These are phyloP conservation scores for Alternaria gaisen DNA, from an alignment of 2,329 filamentous ascomycete species.

Conservation along the genomic window DNA sequence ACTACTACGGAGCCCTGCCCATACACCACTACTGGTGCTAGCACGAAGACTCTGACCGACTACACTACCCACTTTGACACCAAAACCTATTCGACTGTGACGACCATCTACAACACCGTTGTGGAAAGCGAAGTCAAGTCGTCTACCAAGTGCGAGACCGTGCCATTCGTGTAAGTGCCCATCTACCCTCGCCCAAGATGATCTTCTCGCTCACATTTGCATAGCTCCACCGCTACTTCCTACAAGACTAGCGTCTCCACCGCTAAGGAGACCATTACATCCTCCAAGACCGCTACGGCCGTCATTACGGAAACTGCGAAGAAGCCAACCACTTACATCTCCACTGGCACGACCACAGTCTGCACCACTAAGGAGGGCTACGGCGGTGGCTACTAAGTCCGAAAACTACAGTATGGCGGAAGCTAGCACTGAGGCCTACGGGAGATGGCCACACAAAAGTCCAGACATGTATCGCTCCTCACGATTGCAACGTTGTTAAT, in stretches of 20 bases:
- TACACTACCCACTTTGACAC: constrained; percentile 17
- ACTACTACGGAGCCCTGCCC: constrained; percentile 23
- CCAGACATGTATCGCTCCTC: background rate
- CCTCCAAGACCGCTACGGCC: constrained; percentile 16
- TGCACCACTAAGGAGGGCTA: constrained; percentile 30
- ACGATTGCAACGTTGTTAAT: background rate
- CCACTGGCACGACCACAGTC: constrained; percentile 27
- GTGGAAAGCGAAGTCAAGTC: constrained; percentile 22
- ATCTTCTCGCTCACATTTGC: constrained; percentile 8
- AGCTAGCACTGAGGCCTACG: background rate
- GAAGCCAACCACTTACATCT: constrained; percentile 26
- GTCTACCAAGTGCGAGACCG: constrained; percentile 20
- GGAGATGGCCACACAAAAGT: background rate
- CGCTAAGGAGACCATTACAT: constrained; percentile 21
- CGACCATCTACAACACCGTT: constrained; percentile 24
- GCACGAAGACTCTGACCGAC: constrained; percentile 17
- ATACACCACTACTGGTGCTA: constrained; percentile 19
- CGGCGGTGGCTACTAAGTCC: constrained; percentile 6
- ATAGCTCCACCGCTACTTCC: constrained; percentile 25
- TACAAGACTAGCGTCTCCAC: constrained; percentile 28
- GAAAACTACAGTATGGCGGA: background rate
- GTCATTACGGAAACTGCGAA: constrained; percentile 29
- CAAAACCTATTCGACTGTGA: constrained; percentile 27
- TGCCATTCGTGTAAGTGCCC: constrained; percentile 28
- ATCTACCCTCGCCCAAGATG: background rate